Evolutionary conservation across 2,329 filamentous ascomycete genomes (phyloP).

Genomic region (Diplodia seriata): DNA sequence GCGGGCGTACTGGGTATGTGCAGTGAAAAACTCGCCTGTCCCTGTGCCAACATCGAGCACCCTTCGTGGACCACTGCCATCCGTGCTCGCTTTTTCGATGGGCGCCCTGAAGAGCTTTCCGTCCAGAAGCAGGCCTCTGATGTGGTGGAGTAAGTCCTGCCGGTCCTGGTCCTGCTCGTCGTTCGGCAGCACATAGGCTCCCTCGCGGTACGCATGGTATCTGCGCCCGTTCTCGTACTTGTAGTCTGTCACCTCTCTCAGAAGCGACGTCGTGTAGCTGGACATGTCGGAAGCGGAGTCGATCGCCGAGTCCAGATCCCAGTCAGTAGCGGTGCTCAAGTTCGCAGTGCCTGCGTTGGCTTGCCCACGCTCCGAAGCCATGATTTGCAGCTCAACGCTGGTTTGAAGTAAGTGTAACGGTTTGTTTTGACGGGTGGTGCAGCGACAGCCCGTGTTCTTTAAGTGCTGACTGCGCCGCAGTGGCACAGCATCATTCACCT

Average conservation of each 20-base stretch:
- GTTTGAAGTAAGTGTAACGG: too few species aligned
- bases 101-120: constrained; percentile 37
- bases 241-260: constrained; percentile 35
- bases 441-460: too few species aligned
- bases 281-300: constrained; percentile 2
- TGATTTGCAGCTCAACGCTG: too few species aligned
- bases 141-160: constrained; percentile 29
- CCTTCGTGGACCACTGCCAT: constrained; percentile 29
- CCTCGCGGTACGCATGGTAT: constrained; percentile 47
- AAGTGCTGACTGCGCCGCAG: too few species aligned
- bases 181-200: constrained; percentile 39
- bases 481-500: too few species aligned
- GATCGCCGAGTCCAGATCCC: too few species aligned
- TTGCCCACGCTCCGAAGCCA: too few species aligned
- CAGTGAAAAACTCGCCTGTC: constrained; percentile 34
- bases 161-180: constrained; percentile 32
- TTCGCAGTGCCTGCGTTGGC: too few species aligned
- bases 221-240: constrained; percentile 42
- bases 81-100: neutral
- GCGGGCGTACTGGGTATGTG: too few species aligned
- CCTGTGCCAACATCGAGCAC: constrained; percentile 42
- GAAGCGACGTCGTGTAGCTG: constrained; percentile 36
- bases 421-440: too few species aligned
- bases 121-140: constrained; percentile 13
- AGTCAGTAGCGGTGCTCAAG: too few species aligned